Evolutionary conservation across 2,329 filamentous ascomycete species (phyloP).

Genomic region (Sporothrix globosa): DNA sequence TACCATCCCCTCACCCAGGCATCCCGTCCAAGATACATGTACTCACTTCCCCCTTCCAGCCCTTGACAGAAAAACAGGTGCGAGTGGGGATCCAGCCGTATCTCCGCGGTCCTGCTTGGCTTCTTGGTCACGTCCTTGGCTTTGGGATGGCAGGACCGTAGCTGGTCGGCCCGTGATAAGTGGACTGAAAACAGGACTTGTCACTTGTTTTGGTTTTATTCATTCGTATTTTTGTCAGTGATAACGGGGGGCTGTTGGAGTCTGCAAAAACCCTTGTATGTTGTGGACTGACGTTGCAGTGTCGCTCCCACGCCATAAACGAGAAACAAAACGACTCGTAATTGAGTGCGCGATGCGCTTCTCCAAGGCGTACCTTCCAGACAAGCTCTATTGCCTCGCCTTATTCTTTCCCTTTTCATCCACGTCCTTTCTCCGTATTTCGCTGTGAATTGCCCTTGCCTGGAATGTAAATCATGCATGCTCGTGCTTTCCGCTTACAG

Average conservation of each 20-base stretch:
- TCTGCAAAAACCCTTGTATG: neutral
- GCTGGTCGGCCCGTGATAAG: slow-evolving; percentile 4
- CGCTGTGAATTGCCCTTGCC: neutral
- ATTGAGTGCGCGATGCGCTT: neutral
- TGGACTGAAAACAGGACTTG: slow-evolving; percentile 10
- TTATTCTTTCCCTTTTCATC: neutral
- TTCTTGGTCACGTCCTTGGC: slow-evolving; percentile 11
- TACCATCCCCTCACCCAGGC: neutral
- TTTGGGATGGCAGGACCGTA: neutral
- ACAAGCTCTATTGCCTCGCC: neutral
- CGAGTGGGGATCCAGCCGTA: neutral
- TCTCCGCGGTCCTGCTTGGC: slow-evolving; percentile 5
- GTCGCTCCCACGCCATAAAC: neutral
- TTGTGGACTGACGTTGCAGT: neutral
- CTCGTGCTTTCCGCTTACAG: slow-evolving; percentile 8
- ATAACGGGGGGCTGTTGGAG: neutral
- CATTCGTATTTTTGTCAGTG: neutral
- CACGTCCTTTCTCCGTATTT: neutral
- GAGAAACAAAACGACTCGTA: no score
- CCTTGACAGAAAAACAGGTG: slow-evolving; percentile 12
- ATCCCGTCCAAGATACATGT: slow-evolving; percentile 4
- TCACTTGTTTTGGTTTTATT: neutral
- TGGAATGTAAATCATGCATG: slow-evolving; percentile 10
- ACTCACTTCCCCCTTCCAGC: neutral
- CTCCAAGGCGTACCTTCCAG: neutral